Percentiles rank a stretch among this genome's conserved stretches.
These are phyloP conservation scores for Teratosphaeria destructans DNA, from an alignment of 2,329 filamentous ascomycete genomes.

Conservation along the genomic window DNA sequence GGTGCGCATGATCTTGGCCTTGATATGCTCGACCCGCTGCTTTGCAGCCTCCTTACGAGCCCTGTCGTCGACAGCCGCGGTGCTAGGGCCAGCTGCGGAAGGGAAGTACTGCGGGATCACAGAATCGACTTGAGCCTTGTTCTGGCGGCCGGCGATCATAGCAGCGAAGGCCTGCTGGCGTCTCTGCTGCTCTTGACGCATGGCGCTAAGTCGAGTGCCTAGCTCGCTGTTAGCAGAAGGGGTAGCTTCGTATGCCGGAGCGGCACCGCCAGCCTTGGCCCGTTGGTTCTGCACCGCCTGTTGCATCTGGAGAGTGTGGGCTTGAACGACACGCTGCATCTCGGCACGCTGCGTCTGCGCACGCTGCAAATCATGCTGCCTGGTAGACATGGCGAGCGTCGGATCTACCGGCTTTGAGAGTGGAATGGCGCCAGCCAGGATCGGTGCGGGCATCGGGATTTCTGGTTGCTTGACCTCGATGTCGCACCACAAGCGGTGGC, in stretches of 20 bases:
- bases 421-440: neutral
- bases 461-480: constrained; percentile 49
- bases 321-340: constrained; percentile 1
- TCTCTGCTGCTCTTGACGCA: constrained; percentile 20
- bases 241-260: constrained; percentile 3
- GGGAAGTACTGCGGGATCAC: neutral
- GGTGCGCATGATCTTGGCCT: constrained; percentile 22
- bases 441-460: neutral
- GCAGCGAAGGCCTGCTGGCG: constrained; percentile 10
- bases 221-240: constrained; percentile 4
- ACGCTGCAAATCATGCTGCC: neutral
- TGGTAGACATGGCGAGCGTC: neutral
- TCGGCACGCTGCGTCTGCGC: neutral
- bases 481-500: constrained; percentile 92
- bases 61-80: constrained; percentile 8
- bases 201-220: constrained; percentile 13
- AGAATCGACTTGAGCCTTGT: neutral
- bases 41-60: constrained; percentile 21
- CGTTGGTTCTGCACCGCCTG: constrained; percentile 24
- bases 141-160: constrained; percentile 9
- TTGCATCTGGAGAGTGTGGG: no score
- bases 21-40: constrained; percentile 22
- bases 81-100: neutral
- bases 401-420: neutral
- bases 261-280: neutral